Conservation (phyloP, 225 moss, liverwort and hornwort genomes). For the Sphagnum contortum region DNA sequence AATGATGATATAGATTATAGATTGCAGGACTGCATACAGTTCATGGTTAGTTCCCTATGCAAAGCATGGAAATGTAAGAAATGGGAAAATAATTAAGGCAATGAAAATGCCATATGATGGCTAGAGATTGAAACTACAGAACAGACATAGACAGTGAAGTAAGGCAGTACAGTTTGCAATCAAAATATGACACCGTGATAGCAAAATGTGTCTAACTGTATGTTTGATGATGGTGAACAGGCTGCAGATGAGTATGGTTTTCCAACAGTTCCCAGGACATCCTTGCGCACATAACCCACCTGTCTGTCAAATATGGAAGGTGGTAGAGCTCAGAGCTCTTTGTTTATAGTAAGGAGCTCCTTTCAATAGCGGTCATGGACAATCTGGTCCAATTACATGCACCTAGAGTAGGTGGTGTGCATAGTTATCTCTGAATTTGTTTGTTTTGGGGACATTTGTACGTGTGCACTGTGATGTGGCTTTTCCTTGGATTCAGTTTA, state of each 20-base stretch:
- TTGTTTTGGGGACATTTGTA: conserved; percentile 1
- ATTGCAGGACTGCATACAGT: not conserved
- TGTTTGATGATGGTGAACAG: conserved; percentile 29
- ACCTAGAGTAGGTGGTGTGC: conserved; percentile 18
- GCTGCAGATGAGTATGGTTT: conserved; percentile 84
- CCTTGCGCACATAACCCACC: conserved; percentile 59
- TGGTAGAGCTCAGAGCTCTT: conserved; percentile 1
- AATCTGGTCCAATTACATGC: conserved; percentile 18
- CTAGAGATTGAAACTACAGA: no score
- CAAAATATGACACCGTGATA: no score
- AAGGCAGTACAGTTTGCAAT: no score
- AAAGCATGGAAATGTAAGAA: not conserved
- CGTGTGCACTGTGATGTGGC: not conserved
- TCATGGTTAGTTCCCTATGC: no score
- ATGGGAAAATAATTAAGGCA: not conserved
- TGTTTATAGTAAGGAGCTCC: not conserved
- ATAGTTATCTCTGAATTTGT: not conserved
- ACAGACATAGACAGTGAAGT: no score
- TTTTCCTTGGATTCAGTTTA: not conserved
- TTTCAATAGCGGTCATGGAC: conserved; percentile 13
- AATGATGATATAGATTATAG: not conserved
- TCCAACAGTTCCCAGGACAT: conserved; percentile 69
- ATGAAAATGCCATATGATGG: not conserved
- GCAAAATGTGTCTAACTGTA: no score
- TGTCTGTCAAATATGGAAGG: conserved; percentile 2